These are phyloP conservation scores for Teratosphaeria nubilosa DNA, from an alignment of 2,329 filamentous ascomycete species.

Conservation along the genomic window DNA sequence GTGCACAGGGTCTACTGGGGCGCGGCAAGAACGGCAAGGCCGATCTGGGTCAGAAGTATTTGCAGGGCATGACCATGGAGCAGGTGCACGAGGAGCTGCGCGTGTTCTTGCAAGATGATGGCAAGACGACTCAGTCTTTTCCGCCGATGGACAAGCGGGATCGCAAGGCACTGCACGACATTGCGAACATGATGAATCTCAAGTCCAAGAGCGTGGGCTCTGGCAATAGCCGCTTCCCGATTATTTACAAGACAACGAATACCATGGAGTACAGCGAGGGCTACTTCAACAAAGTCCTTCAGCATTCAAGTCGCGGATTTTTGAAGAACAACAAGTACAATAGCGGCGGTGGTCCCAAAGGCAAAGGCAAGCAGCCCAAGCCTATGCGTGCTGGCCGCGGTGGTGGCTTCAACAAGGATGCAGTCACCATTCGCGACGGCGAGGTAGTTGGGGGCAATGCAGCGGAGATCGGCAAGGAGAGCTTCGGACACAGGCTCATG, in stretches of 20 bases:
- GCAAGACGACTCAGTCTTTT: conserved; percentile 57
- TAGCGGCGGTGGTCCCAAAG: conserved; percentile 6
- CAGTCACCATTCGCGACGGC: conserved; percentile 62
- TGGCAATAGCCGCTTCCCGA: conserved; percentile 62
- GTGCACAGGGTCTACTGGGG: conserved; percentile 32
- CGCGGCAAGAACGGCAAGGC: conserved; percentile 29
- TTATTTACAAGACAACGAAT: conserved; percentile 62
- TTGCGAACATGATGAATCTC: conserved; percentile 64
- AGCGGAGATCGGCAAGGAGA: conserved; percentile 71
- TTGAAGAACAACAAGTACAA: conserved; percentile 27
- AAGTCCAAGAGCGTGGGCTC: conserved; percentile 76
- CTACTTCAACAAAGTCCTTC: conserved; percentile 37
- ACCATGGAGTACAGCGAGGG: conserved; percentile 52
- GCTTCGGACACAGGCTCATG: conserved; percentile 75
- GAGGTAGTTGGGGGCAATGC: conserved; percentile 80
- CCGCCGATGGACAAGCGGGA: conserved; percentile 75
- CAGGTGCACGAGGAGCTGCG: conserved; percentile 65
- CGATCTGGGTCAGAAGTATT: conserved; percentile 58
- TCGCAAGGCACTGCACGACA: conserved; percentile 68
- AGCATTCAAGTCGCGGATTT: conserved; percentile 38
- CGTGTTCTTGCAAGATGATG: conserved; percentile 54
- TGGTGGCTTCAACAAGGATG: conserved; percentile 27
- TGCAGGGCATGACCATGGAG: conserved; percentile 57
- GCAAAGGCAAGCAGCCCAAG: conserved; percentile 10
- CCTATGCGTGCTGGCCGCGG: conserved; percentile 19